Conservation (phyloP, 257 asterid species). For the Plantago elongata region DNA sequence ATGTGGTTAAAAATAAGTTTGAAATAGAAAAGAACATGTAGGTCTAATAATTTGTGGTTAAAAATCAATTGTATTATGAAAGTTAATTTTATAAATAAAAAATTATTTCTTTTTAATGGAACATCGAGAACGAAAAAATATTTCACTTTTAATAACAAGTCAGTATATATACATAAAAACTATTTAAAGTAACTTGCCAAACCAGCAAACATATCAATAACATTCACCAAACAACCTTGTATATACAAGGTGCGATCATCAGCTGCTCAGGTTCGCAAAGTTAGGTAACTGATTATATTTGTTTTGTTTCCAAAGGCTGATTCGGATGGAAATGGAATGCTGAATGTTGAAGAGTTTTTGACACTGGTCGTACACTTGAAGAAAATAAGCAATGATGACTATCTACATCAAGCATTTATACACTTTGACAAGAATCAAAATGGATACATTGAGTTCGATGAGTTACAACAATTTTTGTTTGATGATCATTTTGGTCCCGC, state of each 20-base stretch:
- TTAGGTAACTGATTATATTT: background rate
- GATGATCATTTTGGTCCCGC: slow-evolving; percentile 50
- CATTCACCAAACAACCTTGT: background rate
- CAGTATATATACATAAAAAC: background rate
- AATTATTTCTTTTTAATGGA: too few species aligned
- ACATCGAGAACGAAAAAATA: too few species aligned
- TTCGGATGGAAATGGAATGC: slow-evolving; percentile 55
- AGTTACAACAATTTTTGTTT: slow-evolving; percentile 48
- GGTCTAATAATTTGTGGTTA: too few species aligned
- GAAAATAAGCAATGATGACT: slow-evolving; percentile 63
- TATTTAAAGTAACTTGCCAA: background rate
- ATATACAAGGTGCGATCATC: too few species aligned
- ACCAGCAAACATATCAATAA: too few species aligned
- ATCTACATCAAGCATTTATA: slow-evolving; percentile 51
- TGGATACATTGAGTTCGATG: slow-evolving; percentile 67
- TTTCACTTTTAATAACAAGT: too few species aligned
- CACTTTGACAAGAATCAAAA: slow-evolving; percentile 51
- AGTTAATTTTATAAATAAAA: too few species aligned
- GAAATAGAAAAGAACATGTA: too few species aligned
- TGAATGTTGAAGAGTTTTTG: slow-evolving; percentile 54
- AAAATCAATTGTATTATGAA: too few species aligned
- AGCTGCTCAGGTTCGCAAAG: background rate
- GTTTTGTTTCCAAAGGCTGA: slow-evolving; percentile 42
- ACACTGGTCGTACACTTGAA: slow-evolving; percentile 61
- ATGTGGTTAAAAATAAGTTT: too few species aligned